phyloP scores from a whole-genome alignment of 2,329 filamentous ascomycete species.

The Aphanoascus verrucosus region DNA sequence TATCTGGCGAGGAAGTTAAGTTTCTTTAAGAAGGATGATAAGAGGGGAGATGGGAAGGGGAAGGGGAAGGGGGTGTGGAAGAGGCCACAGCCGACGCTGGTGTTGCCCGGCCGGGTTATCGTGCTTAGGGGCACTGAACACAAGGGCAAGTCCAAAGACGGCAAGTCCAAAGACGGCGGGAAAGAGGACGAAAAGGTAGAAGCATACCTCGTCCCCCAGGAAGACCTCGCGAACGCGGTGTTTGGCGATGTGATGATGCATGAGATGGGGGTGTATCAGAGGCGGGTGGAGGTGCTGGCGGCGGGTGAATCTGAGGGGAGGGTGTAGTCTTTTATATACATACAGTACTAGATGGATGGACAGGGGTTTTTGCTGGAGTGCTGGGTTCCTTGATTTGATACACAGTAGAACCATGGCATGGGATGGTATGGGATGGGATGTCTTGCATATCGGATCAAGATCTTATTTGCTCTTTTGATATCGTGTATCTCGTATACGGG shows the following conservation, averaged over 20 bases:
- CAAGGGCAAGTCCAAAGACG: too few relatives aligned
- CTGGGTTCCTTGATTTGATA: too few relatives aligned
- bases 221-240: constrained; percentile 56
- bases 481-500: too few relatives aligned
- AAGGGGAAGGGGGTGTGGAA: constrained; percentile 50
- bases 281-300: constrained; percentile 59
- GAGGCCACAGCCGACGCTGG: constrained; percentile 55
- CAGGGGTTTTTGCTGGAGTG: too few relatives aligned
- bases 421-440: too few relatives aligned
- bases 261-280: constrained; percentile 66
- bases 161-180: too few relatives aligned
- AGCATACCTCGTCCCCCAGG: constrained; percentile 57
- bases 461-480: too few relatives aligned
- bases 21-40: constrained; percentile 8
- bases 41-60: too few relatives aligned
- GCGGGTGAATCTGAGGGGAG: constrained; percentile 28
- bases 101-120: constrained; percentile 59
- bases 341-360: too few relatives aligned
- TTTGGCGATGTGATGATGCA: constrained; percentile 77
- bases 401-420: too few relatives aligned
- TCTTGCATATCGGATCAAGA: too few relatives aligned
- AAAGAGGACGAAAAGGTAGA: constrained; percentile 43
- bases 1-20: constrained; percentile 4
- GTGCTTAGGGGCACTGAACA: constrained; percentile 46
- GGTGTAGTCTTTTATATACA: background rate